Conservation (phyloP, 1,139 yeast genomes). For the Blastobotrys ciferrii region DNA sequence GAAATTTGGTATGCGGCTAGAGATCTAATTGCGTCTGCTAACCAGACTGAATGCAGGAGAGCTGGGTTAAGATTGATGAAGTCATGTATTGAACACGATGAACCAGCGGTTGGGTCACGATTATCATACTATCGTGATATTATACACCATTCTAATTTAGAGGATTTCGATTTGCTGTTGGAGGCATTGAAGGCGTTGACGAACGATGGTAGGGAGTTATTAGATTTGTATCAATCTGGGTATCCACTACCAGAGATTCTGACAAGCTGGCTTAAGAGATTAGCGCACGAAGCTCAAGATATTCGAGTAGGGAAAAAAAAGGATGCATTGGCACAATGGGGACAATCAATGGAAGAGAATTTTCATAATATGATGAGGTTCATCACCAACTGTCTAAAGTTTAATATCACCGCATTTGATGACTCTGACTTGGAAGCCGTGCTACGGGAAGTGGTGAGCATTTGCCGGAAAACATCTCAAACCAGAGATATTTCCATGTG, state of each 20-base stretch:
- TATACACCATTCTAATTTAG: slow-evolving; percentile 46
- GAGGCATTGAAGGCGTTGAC: slow-evolving; percentile 54
- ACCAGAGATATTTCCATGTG: slow-evolving; percentile 43
- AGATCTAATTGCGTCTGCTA: slow-evolving; percentile 49
- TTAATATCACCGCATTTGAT: slow-evolving; percentile 48
- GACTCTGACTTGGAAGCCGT: slow-evolving; percentile 41
- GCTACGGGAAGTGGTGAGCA: slow-evolving; percentile 40
- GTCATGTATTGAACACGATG: slow-evolving; percentile 57
- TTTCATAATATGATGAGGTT: slow-evolving; percentile 41
- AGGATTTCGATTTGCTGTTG: slow-evolving; percentile 58
- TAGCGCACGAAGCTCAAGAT: slow-evolving; percentile 35
- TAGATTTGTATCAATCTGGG: slow-evolving; percentile 52
- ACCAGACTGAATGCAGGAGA: slow-evolving; percentile 47
- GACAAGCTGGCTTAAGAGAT: slow-evolving; percentile 36
- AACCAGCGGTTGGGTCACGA: slow-evolving; percentile 45
- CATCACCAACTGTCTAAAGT: slow-evolving; percentile 47
- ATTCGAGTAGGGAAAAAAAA: slow-evolving; percentile 30
- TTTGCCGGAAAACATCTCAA: slow-evolving; percentile 48
- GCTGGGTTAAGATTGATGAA: slow-evolving; percentile 54
- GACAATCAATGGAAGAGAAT: slow-evolving; percentile 33
- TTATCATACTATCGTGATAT: slow-evolving; percentile 62
- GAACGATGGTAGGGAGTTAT: slow-evolving; percentile 58
- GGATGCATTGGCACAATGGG: slow-evolving; percentile 35
- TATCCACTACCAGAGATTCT: slow-evolving; percentile 46
- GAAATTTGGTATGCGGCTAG: slow-evolving; percentile 75